A percentile compares a stretch with the other conserved stretches of the same genome.
Conservation (phyloP, 129 eudicot genomes). For the Oenanthe sinensis region DNA sequence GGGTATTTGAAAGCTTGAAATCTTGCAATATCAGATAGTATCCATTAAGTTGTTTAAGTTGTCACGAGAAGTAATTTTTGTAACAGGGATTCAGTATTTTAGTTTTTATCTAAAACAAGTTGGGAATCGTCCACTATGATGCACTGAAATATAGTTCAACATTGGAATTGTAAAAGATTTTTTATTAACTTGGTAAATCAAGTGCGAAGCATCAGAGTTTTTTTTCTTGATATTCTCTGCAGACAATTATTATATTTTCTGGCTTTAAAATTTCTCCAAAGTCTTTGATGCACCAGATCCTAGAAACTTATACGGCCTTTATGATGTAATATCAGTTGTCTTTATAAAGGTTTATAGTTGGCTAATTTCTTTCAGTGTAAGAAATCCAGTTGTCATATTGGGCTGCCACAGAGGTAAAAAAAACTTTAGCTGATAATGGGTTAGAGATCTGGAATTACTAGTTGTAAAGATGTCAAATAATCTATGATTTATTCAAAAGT, state of each 20-base stretch:
- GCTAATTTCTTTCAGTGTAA: not conserved
- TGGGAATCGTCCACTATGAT: not conserved
- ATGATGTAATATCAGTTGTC: not conserved
- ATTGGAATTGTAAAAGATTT: not conserved
- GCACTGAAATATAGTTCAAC: not conserved
- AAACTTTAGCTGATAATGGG: not conserved
- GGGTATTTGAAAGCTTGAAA: not conserved
- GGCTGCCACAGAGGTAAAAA: not conserved
- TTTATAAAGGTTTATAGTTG: not conserved
- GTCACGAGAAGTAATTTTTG: not conserved
- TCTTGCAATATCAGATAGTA: not conserved
- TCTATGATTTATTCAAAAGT: not conserved
- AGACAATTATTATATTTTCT: not conserved
- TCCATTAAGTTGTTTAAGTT: not conserved
- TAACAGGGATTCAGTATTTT: not conserved
- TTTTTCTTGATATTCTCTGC: not conserved
- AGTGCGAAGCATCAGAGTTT: not conserved
- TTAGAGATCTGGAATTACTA: not conserved
- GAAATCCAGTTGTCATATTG: not conserved
- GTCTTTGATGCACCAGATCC: not conserved
- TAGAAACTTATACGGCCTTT: not conserved
- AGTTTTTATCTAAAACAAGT: not conserved
- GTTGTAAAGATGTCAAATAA: not conserved
- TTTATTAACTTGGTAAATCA: not conserved
- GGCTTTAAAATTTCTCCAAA: not conserved